phyloP scores from a whole-genome alignment of 139 green algal species.

The Chlorella sp. region DNA sequence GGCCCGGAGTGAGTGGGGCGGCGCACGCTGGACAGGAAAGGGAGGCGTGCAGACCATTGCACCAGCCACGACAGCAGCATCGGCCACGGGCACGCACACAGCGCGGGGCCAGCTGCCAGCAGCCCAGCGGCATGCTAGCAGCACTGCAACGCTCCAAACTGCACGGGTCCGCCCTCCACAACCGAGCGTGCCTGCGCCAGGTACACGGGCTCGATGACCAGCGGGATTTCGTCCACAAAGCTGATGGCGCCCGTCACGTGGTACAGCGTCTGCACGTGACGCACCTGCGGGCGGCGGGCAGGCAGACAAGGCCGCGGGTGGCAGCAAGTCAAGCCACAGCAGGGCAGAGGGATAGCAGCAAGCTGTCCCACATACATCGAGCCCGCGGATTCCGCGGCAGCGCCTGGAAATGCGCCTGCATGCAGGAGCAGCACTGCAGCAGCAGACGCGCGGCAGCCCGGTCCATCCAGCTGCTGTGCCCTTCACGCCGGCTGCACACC shows the following conservation, averaged over 20 bases:
- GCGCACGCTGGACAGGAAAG: no score
- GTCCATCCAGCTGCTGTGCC: not conserved
- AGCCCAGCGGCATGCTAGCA: no score
- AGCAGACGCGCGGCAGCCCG: not conserved
- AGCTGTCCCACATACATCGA: no score
- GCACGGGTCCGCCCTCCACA: no score
- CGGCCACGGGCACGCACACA: no score
- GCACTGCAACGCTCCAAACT: no score
- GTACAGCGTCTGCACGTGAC: conserved; percentile 96
- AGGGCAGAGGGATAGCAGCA: not conserved
- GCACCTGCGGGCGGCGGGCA: conserved; percentile 72
- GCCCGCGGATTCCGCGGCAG: no score
- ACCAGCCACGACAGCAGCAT: no score
- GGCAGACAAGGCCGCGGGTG: not conserved
- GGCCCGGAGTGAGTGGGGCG: no score
- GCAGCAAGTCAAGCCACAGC: not conserved
- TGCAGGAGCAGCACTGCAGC: not conserved
- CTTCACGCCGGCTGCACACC: conserved; percentile 46
- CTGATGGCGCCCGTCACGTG: conserved; percentile 99
- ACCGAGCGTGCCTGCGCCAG: conserved; percentile 68
- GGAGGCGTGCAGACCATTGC: no score
- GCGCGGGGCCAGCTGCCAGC: no score
- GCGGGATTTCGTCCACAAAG: conserved; percentile 98
- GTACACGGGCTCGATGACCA: conserved; percentile 98
- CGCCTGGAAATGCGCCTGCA: no score